A percentile compares a stretch with the other conserved stretches of the same genome.
Conservation (phyloP, 202 grass and related monocot species). For the Zoysia matrella region DNA sequence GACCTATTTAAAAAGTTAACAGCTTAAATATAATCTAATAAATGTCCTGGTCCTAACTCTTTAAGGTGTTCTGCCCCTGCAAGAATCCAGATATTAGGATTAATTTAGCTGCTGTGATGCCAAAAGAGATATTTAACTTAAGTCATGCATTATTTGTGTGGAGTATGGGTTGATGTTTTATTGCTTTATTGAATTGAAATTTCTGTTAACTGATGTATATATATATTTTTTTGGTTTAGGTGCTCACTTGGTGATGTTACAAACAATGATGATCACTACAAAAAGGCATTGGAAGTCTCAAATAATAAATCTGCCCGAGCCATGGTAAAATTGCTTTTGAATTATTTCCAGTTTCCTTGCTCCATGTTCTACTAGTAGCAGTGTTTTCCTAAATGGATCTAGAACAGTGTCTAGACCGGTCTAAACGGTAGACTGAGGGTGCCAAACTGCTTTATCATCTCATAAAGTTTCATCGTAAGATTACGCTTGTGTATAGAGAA, state of each 20-base stretch:
- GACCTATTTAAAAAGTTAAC: too few relatives aligned
- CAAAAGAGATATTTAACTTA: not conserved
- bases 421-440: too few relatives aligned
- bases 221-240: constrained; percentile 52
- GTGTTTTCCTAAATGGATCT: not conserved
- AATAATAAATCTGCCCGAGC: constrained; percentile 90
- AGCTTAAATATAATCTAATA: too few relatives aligned
- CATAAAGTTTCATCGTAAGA: too few relatives aligned
- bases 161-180: not conserved
- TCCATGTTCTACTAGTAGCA: not conserved
- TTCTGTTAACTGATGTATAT: constrained; percentile 8
- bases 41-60: too few relatives aligned
- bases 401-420: too few relatives aligned
- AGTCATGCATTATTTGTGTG: not conserved
- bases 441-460: too few relatives aligned
- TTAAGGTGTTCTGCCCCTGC: too few relatives aligned
- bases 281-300: constrained; percentile 92
- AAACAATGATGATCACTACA: constrained; percentile 76
- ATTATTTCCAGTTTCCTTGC: constrained; percentile 39
- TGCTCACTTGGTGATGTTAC: constrained; percentile 96
- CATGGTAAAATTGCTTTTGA: constrained; percentile 57
- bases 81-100: too few relatives aligned
- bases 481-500: too few relatives aligned
- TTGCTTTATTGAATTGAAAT: not conserved
- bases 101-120: not conserved